A percentile compares a stretch with the other conserved stretches of the same genome.
These are phyloP conservation scores for Pichia sp. DNA, from an alignment of 1,139 yeast species.

Conservation along the genomic window DNA sequence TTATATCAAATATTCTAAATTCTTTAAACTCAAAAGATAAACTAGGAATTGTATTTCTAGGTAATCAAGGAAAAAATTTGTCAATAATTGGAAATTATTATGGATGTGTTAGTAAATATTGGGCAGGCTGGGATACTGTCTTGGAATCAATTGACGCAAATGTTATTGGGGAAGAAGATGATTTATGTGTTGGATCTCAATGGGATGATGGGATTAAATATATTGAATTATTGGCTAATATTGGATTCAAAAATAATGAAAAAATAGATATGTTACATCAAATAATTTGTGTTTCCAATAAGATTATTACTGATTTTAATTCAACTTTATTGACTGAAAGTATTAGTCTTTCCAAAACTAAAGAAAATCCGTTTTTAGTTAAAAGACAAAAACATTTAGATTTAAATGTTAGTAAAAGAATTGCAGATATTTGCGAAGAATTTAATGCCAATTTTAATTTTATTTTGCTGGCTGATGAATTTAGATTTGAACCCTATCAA, in stretches of 20 bases:
- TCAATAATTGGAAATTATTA: slow-evolving; percentile 42
- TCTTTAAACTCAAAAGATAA: slow-evolving; percentile 40
- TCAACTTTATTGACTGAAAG: background rate
- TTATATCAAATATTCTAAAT: slow-evolving; percentile 30
- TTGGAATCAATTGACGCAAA: slow-evolving; percentile 34
- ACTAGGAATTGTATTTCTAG: slow-evolving; percentile 50
- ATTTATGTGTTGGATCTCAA: slow-evolving; percentile 2
- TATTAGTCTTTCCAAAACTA: background rate
- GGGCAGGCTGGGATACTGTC: slow-evolving; percentile 55
- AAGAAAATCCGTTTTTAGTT: slow-evolving; percentile 3
- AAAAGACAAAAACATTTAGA: background rate
- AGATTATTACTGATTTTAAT: slow-evolving; percentile 8
- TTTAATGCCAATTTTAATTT: slow-evolving; percentile 21
- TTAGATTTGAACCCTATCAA: slow-evolving; percentile 19
- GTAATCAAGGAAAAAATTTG: slow-evolving; percentile 37
- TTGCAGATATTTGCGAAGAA: slow-evolving; percentile 16
- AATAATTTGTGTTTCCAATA: slow-evolving; percentile 22
- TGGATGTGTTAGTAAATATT: slow-evolving; percentile 45
- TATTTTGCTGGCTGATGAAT: slow-evolving; percentile 26
- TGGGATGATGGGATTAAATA: slow-evolving; percentile 24
- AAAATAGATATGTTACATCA: slow-evolving; percentile 17
- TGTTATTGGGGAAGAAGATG: slow-evolving; percentile 26
- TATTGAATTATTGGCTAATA: slow-evolving; percentile 18
- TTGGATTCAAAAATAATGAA: slow-evolving; percentile 16
- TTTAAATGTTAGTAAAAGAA: slow-evolving; percentile 4